A percentile compares a stretch with the other conserved stretches of the same genome.
phyloP scores from a whole-genome alignment of 108 stramenopile genomes.

The Schizochytrium sp. region DNA sequence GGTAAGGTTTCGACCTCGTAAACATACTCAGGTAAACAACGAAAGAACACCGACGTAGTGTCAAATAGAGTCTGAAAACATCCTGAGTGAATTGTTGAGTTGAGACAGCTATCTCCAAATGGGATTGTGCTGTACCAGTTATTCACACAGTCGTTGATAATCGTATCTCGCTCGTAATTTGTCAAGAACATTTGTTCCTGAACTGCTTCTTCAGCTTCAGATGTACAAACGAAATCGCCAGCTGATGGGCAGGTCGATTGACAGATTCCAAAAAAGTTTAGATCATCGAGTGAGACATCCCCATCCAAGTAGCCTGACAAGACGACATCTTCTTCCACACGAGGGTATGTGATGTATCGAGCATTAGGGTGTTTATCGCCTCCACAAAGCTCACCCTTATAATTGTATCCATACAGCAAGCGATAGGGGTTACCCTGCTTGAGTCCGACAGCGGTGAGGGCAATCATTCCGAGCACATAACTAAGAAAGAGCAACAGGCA shows the following conservation, averaged over 20 bases:
- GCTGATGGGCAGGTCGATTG: slow-evolving; percentile 5
- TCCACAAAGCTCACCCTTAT: slow-evolving; percentile 41
- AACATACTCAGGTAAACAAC: slow-evolving; percentile 37
- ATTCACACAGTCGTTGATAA: slow-evolving; percentile 17
- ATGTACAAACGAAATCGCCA: slow-evolving; percentile 51
- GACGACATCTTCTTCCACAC: slow-evolving; percentile 36
- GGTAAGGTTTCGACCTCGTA: slow-evolving; percentile 41
- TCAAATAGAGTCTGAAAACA: slow-evolving; percentile 41
- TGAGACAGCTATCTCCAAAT: not conserved
- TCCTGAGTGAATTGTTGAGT: slow-evolving; percentile 12
- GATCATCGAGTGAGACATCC: not conserved
- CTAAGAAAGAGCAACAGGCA: slow-evolving; percentile 26
- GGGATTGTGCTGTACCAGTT: slow-evolving; percentile 40
- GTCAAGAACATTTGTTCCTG: not conserved
- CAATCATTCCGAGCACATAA: slow-evolving; percentile 31
- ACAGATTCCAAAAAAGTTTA: slow-evolving; percentile 52
- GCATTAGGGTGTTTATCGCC: not conserved
- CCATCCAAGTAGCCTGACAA: slow-evolving; percentile 35
- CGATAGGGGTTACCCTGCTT: slow-evolving; percentile 19
- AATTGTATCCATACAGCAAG: slow-evolving; percentile 19
- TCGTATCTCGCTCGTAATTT: not conserved
- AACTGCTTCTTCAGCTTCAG: not conserved
- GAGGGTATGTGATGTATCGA: slow-evolving; percentile 38
- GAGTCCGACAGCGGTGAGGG: slow-evolving; percentile 28
- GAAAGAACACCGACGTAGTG: slow-evolving; percentile 34